Percentiles rank a stretch among this genome's conserved stretches.
phyloP scores from a whole-genome alignment of 805 yeast genomes.

The Kazachstania africana region DNA sequence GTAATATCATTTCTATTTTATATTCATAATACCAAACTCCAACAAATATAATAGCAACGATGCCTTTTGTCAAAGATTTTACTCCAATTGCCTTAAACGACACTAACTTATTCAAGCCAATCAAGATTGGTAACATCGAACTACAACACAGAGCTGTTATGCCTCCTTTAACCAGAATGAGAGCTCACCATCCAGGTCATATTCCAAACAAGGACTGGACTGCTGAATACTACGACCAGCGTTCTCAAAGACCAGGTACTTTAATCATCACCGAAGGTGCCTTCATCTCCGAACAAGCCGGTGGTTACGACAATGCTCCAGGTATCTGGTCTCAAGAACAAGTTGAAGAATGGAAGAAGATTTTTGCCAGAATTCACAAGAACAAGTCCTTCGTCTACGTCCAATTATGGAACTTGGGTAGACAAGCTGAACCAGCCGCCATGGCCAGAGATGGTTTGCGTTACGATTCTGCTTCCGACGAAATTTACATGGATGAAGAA shows the following conservation, averaged over 20 bases:
- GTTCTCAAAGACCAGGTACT: constrained; percentile 44
- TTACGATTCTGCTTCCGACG: constrained; percentile 31
- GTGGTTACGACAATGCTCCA: constrained; percentile 34
- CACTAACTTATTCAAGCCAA: constrained; percentile 31
- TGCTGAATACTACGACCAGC: constrained; percentile 39
- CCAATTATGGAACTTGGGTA: constrained; percentile 42
- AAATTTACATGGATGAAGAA: constrained; percentile 24
- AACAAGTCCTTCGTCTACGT: constrained; percentile 34
- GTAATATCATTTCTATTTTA: no score
- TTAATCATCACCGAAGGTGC: constrained; percentile 46
- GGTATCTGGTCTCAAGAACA: constrained; percentile 39
- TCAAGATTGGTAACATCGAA: constrained; percentile 29
- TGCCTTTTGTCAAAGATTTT: constrained; percentile 14
- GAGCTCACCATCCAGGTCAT: constrained; percentile 28
- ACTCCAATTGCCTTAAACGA: constrained; percentile 16
- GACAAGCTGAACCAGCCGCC: constrained; percentile 29
- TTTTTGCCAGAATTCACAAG: constrained; percentile 38
- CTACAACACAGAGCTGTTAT: constrained; percentile 28
- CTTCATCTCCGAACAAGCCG: constrained; percentile 30
- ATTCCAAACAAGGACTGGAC: constrained; percentile 33
- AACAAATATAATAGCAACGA: constrained; percentile 1
- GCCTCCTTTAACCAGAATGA: constrained; percentile 34
- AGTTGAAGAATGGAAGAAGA: constrained; percentile 35
- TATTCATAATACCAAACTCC: neutral
- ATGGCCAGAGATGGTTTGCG: constrained; percentile 28